Evolutionary conservation across 2,329 filamentous ascomycete genomes (phyloP), one percentile per base, ranked within the genome.

Genomic region (Colletotrichum scovillei): DNA sequence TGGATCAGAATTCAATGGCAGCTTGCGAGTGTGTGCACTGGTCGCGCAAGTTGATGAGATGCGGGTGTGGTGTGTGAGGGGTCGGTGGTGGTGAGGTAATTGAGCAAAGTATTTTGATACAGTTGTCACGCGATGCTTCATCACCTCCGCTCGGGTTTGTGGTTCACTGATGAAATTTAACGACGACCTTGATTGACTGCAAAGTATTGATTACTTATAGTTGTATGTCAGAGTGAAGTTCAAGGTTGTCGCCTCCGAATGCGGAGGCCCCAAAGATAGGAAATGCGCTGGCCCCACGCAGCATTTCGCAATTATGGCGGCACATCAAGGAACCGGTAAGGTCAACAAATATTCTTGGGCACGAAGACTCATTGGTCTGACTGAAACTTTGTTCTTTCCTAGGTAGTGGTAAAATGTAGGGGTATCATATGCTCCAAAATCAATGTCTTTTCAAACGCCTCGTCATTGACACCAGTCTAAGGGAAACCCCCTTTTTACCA

Each of bases 401-500:
- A 8, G 12, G 19, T 4, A 66, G 32, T 7, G 16, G 28, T 26
- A 62, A 49, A 53, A 19, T 42, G 19, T 11, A 62, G 22, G 71
- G 71, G 71, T 73, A 73, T 73, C 71, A 60, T 66, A 7, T 71
- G 35, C 67, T 72, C 14, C 6, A 73, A 73, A 73, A 52, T 30
- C 71, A 71, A 49, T 49, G 19, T n/a, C 42, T 49, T 49, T 49
- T 49, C 42, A 49, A 49, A 22, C 42, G 42, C 19, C 42, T 38
- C 26, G 16, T 57, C 28, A 46, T 52, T 46, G 49, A 35, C 24
- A 42, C 38, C 7, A 55, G 24, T 22, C 19, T 46, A 12, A 28
- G 38, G 28, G 58, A 30, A 12, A 12, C 12, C 12, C 12, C 1
- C 14, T 16, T 28, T 56, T 28, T 86, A 98, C 96, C 96, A 98